phyloP scores from a whole-genome alignment of 345 rosid species.

The Populus simonii region DNA sequence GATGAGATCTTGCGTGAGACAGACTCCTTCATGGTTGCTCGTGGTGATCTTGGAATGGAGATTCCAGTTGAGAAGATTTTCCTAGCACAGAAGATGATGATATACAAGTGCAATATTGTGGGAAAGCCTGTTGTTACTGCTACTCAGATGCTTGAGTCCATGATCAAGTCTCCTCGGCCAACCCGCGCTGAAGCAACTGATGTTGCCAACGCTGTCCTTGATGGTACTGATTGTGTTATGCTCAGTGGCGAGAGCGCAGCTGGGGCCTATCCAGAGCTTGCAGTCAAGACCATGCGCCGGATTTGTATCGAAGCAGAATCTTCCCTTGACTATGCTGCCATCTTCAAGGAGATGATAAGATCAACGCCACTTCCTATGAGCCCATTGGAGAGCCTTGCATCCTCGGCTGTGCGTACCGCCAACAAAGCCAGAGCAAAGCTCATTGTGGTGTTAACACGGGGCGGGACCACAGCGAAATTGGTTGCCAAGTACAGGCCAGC shows the following conservation, averaged over 20 bases:
- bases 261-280: constrained; percentile 80
- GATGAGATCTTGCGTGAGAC: constrained; percentile 92
- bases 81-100: constrained; percentile 94
- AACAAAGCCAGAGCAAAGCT: constrained; percentile 86
- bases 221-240: constrained; percentile 91
- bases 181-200: constrained; percentile 94
- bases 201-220: constrained; percentile 90
- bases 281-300: constrained; percentile 78
- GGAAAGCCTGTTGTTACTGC: constrained; percentile 95
- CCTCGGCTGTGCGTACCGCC: constrained; percentile 87
- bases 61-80: constrained; percentile 93
- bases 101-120: constrained; percentile 82
- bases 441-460: constrained; percentile 82
- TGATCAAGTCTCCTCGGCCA: constrained; percentile 91
- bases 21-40: constrained; percentile 92
- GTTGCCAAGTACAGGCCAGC: constrained; percentile 95
- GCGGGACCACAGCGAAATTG: constrained; percentile 81
- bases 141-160: constrained; percentile 91
- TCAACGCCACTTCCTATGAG: constrained; percentile 93
- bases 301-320: constrained; percentile 84
- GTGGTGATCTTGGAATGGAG: constrained; percentile 95
- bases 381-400: constrained; percentile 89
- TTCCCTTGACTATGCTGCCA: constrained; percentile 71
- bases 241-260: constrained; percentile 94
- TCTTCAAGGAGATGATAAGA: constrained; percentile 85